Evolutionary conservation across 1,284 basidiomycete genomes (phyloP).

Genomic region (Pyrrhoderma noxium): DNA sequence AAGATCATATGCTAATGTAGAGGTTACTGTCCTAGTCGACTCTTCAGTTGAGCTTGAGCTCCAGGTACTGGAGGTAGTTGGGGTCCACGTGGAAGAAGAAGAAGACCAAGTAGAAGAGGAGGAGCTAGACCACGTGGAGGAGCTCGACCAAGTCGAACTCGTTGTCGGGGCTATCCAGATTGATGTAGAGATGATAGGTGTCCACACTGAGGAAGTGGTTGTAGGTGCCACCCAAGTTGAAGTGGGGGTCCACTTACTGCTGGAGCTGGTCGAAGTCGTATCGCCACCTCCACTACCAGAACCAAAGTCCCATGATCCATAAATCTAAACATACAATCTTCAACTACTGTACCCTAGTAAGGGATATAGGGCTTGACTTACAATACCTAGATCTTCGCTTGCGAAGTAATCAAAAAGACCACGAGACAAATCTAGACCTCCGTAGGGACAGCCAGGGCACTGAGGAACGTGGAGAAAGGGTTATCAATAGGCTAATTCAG

Average conservation of each 20-base stretch:
- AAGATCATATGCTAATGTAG: conserved; percentile 23
- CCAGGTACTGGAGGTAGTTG: not conserved
- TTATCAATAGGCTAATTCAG: conserved; percentile 7
- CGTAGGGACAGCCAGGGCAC: conserved; percentile 66
- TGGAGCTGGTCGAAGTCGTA: conserved; percentile 18
- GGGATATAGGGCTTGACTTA: not conserved
- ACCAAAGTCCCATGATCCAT: conserved; percentile 50
- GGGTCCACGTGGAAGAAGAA: not conserved
- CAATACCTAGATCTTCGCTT: conserved; percentile 38
- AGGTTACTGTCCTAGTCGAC: conserved; percentile 22
- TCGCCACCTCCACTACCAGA: conserved; percentile 28
- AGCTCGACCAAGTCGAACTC: conserved; percentile 2
- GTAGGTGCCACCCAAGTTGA: conserved; percentile 16
- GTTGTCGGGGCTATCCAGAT: not conserved
- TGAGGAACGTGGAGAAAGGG: conserved; percentile 23
- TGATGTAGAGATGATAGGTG: conserved; percentile 17
- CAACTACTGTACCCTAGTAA: not conserved
- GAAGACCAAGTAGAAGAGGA: not conserved
- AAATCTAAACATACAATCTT: conserved; percentile 26
- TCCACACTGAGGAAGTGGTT: not conserved
- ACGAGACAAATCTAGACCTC: conserved; percentile 71
- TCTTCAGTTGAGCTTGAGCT: conserved; percentile 13
- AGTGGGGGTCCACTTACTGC: conserved; percentile 1
- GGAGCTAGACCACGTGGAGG: not conserved
- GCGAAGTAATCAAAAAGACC: conserved; percentile 67